Evolutionary conservation across 768 basidiomycete species (phyloP).

Genomic region (Cyathus striatus): DNA sequence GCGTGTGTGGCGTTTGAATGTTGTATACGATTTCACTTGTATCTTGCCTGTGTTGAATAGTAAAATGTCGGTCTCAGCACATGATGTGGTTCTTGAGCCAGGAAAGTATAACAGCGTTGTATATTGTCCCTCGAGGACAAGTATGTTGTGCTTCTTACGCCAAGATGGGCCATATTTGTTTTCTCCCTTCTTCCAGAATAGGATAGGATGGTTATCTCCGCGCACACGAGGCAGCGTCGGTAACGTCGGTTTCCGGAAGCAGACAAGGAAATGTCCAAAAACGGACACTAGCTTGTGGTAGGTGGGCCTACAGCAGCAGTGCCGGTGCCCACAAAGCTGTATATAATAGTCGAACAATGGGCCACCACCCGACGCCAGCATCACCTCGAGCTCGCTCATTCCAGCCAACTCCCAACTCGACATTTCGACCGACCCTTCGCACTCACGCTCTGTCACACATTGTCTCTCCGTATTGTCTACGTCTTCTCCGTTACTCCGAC

Average conservation of each 20-base stretch:
- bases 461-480: background rate
- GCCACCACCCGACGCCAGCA: background rate
- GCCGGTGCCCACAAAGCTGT: conserved; percentile 7
- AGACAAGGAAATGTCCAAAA: conserved; percentile 26
- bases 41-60: too few species aligned
- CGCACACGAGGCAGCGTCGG: background rate
- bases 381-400: too few species aligned
- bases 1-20: too few species aligned
- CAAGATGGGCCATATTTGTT: background rate
- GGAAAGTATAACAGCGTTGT: too few species aligned
- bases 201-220: background rate
- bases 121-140: too few species aligned
- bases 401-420: background rate
- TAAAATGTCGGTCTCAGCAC: too few species aligned
- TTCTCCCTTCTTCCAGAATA: background rate
- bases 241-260: conserved; percentile 3
- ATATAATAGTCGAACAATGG: conserved; percentile 25
- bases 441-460: too few species aligned
- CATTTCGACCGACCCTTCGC: background rate
- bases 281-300: conserved; percentile 26
- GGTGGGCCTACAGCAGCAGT: conserved; percentile 4
- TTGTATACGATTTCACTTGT: too few species aligned
- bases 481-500: background rate
- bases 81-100: too few species aligned
- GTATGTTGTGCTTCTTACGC: too few species aligned